Conservation (phyloP, 495 filamentous ascomycete genomes). For the Pseudotulostoma volvatum region DNA sequence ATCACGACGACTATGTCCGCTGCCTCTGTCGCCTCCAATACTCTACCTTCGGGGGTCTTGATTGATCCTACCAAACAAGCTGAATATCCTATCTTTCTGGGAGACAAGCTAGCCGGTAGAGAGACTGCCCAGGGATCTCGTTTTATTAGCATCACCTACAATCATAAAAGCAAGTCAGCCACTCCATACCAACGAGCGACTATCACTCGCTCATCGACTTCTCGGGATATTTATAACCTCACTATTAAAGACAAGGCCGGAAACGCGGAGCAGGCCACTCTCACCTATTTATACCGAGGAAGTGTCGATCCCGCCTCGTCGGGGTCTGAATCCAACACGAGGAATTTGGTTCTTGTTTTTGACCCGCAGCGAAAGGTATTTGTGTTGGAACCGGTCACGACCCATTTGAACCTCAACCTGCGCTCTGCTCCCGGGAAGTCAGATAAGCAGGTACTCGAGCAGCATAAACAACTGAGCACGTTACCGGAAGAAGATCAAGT, state of each 20-base stretch:
- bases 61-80: conserved; percentile 35
- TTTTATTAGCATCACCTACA: conserved; percentile 31
- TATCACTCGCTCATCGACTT: conserved; percentile 24
- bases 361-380: conserved; percentile 33
- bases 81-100: conserved; percentile 31
- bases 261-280: conserved; percentile 21
- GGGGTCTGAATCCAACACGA: conserved; percentile 15
- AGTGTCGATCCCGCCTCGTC: conserved; percentile 25
- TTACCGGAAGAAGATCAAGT: conserved; percentile 24
- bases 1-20: no score
- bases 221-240: conserved; percentile 29
- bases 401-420: conserved; percentile 41
- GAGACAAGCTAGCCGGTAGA: conserved; percentile 22
- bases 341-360: conserved; percentile 34
- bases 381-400: conserved; percentile 34
- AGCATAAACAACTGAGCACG: conserved; percentile 31
- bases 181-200: conserved; percentile 22
- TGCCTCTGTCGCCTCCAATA: conserved; percentile 21
- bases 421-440: conserved; percentile 31
- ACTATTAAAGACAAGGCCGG: conserved; percentile 33
- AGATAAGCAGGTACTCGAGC: conserved; percentile 25
- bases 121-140: conserved; percentile 9
- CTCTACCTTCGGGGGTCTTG: conserved; percentile 19
- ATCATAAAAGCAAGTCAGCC: conserved; percentile 37
- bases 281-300: conserved; percentile 35